These are phyloP conservation scores for Prunus kanzakura DNA, from an alignment of 306 rosid species.

Conservation along the genomic window DNA sequence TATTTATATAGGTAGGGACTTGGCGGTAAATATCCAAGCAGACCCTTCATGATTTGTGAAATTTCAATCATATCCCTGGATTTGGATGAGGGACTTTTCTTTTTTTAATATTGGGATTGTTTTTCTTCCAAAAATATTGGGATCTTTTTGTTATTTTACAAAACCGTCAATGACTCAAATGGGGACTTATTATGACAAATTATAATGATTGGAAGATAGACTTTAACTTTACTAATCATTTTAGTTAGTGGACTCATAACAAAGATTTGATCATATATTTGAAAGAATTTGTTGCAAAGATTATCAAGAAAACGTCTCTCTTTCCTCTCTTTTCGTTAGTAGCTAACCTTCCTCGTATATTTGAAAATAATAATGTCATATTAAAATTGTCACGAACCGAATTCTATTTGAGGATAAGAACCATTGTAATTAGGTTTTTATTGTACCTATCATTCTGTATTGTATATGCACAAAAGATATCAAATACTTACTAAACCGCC, in stretches of 20 bases:
- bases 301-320: too few relatives aligned
- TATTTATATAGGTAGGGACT: neutral
- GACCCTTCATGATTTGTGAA: constrained; percentile 14
- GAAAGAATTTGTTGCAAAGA: too few relatives aligned
- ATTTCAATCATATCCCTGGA: constrained; percentile 6
- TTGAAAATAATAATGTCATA: too few relatives aligned
- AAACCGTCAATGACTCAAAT: neutral
- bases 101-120: neutral
- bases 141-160: neutral
- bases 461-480: neutral
- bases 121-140: too few relatives aligned
- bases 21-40: neutral
- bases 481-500: neutral
- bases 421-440: neutral
- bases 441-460: neutral
- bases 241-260: too few relatives aligned
- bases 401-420: neutral
- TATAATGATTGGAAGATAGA: neutral
- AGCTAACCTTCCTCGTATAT: neutral
- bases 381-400: too few relatives aligned
- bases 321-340: neutral
- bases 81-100: neutral
- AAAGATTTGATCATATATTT: too few relatives aligned
- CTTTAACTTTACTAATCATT: neutral
- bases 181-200: neutral